Evolutionary conservation across 2,329 filamentous ascomycete genomes (phyloP).

Genomic region (Neonectria ditissima): DNA sequence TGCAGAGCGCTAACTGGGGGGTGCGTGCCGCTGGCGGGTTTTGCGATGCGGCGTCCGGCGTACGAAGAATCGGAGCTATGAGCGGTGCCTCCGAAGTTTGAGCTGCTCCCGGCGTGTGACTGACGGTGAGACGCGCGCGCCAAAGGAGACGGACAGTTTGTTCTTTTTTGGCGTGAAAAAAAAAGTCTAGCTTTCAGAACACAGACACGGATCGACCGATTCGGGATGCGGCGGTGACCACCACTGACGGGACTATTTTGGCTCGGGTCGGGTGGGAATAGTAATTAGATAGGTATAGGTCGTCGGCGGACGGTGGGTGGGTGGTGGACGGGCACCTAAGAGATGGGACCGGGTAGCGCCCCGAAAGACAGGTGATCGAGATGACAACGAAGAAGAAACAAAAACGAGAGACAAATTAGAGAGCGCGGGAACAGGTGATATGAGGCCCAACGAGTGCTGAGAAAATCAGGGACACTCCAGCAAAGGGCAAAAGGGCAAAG

Average conservation of each 20-base stretch:
- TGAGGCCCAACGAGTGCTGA: slow-evolving; percentile 1
- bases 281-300: slow-evolving; percentile 4
- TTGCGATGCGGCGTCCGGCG: slow-evolving; percentile 23
- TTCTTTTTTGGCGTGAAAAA: no score
- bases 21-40: slow-evolving; percentile 5
- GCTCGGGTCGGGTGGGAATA: slow-evolving; percentile 7
- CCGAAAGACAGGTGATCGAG: slow-evolving; percentile 13
- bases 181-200: slow-evolving; percentile 10
- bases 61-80: slow-evolving; percentile 7
- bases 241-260: slow-evolving; percentile 15
- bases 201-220: slow-evolving; percentile 18
- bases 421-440: not conserved
- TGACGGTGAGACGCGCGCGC: slow-evolving; percentile 26
- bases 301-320: slow-evolving; percentile 3
- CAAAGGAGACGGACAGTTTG: slow-evolving; percentile 22
- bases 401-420: slow-evolving; percentile 4
- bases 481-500: slow-evolving; percentile 14
- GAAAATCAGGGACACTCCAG: not conserved
- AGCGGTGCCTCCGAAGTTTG: slow-evolving; percentile 9
- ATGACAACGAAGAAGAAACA: slow-evolving; percentile 10
- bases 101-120: not conserved
- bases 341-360: slow-evolving; percentile 5
- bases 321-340: not conserved
- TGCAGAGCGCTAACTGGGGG: slow-evolving; percentile 18
- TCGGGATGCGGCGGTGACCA: slow-evolving; percentile 12